Base-by-base conservation (phyloP, 768 basidiomycete genomes). In the Pleurotus djamor region DNA sequence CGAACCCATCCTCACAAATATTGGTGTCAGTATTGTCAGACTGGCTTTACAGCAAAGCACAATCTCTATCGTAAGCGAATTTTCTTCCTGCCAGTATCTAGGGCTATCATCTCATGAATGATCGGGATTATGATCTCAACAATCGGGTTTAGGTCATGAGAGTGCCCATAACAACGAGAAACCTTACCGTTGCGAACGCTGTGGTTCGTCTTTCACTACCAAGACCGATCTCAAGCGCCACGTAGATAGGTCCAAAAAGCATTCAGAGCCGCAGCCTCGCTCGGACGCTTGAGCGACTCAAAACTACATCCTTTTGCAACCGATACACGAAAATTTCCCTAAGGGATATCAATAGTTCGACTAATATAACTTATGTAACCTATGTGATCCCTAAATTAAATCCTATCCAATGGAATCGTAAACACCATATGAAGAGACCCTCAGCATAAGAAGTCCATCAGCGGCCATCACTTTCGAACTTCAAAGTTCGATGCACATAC, bases 21-120 rank as follows among this genome's bases (percentile, higher is more conserved):
- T 32, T 56, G 41, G 17, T 56, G 54, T 38, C 37, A 44, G n/a
- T 32, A 56, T n/a, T 56, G 54, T 32, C 8, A n/a, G 1, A 41
- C 38, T 34, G 54, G 54, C 6, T 56, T 56, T 44, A 56, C 54
- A 0, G 54, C 54, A 32, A 56, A 21, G 21, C 54, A 56, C 41
- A 56, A 56, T 14, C 38, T 38, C 5, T n/a, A 16, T n/a, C 54
- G 54, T 56, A 43, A 1, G 52, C 32, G n/a, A 28, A 4, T 13
- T 2, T 13, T 36, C 12, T 44, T 7, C 17, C 7, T 32, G 5
- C 33, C 21, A 28, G 21, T 28, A 28, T 28, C 21, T 28, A 28
- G 21, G 21, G 21, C 21, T 28, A 28, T 28, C 21, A 28, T 28
- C 21, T 28, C 21, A 28, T 28, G 21, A 28, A 28, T 28, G 21